Conservation (phyloP, 2,329 filamentous ascomycete genomes). For the Teratosphaeria zuluensis region DNA sequence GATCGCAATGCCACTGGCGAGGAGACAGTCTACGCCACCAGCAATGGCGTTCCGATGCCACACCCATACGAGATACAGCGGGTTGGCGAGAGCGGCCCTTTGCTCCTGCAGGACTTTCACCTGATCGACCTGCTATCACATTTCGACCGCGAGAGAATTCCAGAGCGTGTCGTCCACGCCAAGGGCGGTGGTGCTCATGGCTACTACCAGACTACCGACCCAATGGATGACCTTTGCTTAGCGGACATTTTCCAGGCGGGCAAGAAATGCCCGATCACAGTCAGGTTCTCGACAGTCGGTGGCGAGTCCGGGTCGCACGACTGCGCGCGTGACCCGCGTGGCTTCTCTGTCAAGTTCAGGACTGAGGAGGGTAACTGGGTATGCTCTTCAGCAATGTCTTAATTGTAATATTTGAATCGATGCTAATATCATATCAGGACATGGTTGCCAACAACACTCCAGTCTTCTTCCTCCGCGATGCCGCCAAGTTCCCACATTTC, state of each 20-base stretch:
- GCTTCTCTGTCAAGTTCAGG: slow-evolving; percentile 64
- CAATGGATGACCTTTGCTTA: slow-evolving; percentile 36
- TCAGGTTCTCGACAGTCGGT: slow-evolving; percentile 67
- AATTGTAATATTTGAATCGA: not conserved
- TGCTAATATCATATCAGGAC: not conserved
- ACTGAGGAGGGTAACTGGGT: slow-evolving; percentile 63
- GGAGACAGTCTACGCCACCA: slow-evolving; percentile 45
- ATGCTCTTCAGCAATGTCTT: slow-evolving; percentile 31
- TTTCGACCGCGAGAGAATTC: slow-evolving; percentile 42
- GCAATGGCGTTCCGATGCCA: slow-evolving; percentile 47
- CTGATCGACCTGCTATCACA: slow-evolving; percentile 41
- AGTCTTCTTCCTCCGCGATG: slow-evolving; percentile 66
- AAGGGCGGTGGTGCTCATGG: slow-evolving; percentile 42
- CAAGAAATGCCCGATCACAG: slow-evolving; percentile 58
- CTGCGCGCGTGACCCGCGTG: slow-evolving; percentile 61
- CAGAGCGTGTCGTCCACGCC: slow-evolving; percentile 42
- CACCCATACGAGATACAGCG: slow-evolving; percentile 51
- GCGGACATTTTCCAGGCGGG: slow-evolving; percentile 48
- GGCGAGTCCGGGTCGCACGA: slow-evolving; percentile 64
- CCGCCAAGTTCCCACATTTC: slow-evolving; percentile 62
- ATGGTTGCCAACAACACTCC: slow-evolving; percentile 64
- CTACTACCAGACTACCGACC: slow-evolving; percentile 37
- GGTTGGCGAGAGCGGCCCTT: slow-evolving; percentile 47
- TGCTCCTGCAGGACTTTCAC: slow-evolving; percentile 46
- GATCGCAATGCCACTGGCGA: slow-evolving; percentile 35